Base-by-base conservation (phyloP, 2,329 filamentous ascomycete genomes). In the Chaetothyriales sp. region DNA sequence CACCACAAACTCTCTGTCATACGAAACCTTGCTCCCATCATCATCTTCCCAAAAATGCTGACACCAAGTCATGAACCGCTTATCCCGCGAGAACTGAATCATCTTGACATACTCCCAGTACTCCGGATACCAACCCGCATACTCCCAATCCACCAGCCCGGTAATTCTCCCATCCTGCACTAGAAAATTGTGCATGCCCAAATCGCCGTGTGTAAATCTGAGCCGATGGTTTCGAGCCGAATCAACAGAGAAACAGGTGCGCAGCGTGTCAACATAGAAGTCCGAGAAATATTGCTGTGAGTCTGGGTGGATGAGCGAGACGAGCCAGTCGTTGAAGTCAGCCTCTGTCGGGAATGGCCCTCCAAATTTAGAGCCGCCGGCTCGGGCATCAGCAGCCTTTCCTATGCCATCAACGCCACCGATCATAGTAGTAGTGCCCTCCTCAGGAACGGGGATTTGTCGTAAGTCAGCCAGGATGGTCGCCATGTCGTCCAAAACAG, bases 61-160 rank as follows among this genome's bases (percentile, higher is more conserved):
- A 12, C 28, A 36, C 28, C 28, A 36, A 8, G 8, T 10, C 28
- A 36, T 2, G 28, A 36, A 39, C 32, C 15, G 32, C 32, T 39
- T 39, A 39, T 39, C 32, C 15, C 32, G 5, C 15, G 32, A 39
- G 12, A 39, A 39, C 15, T 39, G 10, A 15, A 36, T 36, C 51
- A 52, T 20, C 46, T 65, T 66, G 44, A 61, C 65, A 44, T 62
- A 65, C 44, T 65, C 63, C 63, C 60, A 65, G 22, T 65, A 66
- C 19, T 63, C 61, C 1, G 62, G 63, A 49, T 65, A 63, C 62
- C 62, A 66, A 1, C 62, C 64, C 10, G 59, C 52, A 48, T 65
- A 62, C 2, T 49, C 51, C 63, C 62, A 66, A 48, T 65, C 63
- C 10, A 67, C 55, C 10, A 66, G 44, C 9, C 48, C 48, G 19